Evolutionary conservation across 371 early-diverging fungal genomes (phyloP).

Genomic region (Batkoa obscura): DNA sequence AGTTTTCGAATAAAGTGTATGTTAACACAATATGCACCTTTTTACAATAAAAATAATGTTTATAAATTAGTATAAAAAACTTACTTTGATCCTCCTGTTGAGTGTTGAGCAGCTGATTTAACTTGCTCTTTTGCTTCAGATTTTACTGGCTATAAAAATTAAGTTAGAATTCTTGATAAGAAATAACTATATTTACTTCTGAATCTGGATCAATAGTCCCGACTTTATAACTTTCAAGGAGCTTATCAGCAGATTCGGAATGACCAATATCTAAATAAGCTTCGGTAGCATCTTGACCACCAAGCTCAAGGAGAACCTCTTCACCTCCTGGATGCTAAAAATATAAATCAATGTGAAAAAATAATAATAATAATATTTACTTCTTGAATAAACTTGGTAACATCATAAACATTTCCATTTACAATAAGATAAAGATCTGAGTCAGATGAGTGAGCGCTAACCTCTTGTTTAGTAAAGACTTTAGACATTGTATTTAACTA

Average conservation of each 20-base stretch:
- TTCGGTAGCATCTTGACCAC: slow-evolving; percentile 74
- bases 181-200: neutral
- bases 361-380: slow-evolving; percentile 10
- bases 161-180: too few relatives aligned
- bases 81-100: too few relatives aligned
- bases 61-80: too few relatives aligned
- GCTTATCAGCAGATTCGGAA: slow-evolving; percentile 74
- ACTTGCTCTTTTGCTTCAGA: too few relatives aligned
- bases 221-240: slow-evolving; percentile 44
- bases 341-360: neutral
- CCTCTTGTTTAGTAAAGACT: slow-evolving; percentile 29
- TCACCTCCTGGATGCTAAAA: slow-evolving; percentile 60
- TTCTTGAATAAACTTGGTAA: slow-evolving; percentile 53
- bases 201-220: slow-evolving; percentile 42
- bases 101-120: too few relatives aligned
- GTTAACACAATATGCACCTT: too few relatives aligned
- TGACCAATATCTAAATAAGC: slow-evolving; percentile 94
- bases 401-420: slow-evolving; percentile 66
- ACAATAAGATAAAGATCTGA: slow-evolving; percentile 48
- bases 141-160: too few relatives aligned
- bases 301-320: slow-evolving; percentile 54
- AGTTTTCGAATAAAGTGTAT: too few relatives aligned
- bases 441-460: slow-evolving; percentile 31
- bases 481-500: slow-evolving; percentile 6
- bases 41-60: too few relatives aligned